Percentiles rank a stretch among this genome's conserved stretches.
phyloP scores from a whole-genome alignment of 768 basidiomycete species.

The Boletus pseudopeckii region DNA sequence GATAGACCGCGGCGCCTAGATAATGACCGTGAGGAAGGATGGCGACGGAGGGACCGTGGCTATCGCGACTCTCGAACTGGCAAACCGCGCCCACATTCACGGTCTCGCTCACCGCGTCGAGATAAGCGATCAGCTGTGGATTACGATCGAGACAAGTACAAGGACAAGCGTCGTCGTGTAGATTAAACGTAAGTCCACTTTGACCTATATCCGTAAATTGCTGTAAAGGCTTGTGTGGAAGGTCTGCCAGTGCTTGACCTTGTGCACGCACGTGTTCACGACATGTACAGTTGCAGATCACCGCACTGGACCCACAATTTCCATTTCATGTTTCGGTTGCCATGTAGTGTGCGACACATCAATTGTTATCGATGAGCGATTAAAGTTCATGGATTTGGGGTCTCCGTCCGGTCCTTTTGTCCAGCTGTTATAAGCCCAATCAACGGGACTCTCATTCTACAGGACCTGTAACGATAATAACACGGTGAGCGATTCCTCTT shows the following conservation, averaged over 20 bases:
- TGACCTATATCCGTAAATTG: constrained; percentile 1
- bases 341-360: background rate
- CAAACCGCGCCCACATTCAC: constrained; percentile 26
- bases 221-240: background rate
- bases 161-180: constrained; percentile 56
- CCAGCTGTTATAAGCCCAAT: constrained; percentile 15
- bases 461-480: constrained; percentile 9
- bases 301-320: constrained; percentile 8
- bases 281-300: constrained; percentile 2
- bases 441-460: background rate
- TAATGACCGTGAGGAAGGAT: constrained; percentile 21
- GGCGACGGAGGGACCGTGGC: constrained; percentile 15
- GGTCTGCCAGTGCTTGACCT: background rate
- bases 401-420: background rate
- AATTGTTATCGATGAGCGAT: constrained; percentile 19
- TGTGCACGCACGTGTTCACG: background rate
- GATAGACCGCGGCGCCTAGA: constrained; percentile 25
- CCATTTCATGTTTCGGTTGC: constrained; percentile 1
- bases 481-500: constrained; percentile 19
- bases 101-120: constrained; percentile 34
- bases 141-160: constrained; percentile 34
- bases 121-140: constrained; percentile 25
- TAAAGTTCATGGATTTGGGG: background rate
- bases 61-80: constrained; percentile 16
- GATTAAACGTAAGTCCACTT: constrained; percentile 38